phyloP scores from a whole-genome alignment of 2,329 filamentous ascomycete species.

The Aspergillus sclerotialis region DNA sequence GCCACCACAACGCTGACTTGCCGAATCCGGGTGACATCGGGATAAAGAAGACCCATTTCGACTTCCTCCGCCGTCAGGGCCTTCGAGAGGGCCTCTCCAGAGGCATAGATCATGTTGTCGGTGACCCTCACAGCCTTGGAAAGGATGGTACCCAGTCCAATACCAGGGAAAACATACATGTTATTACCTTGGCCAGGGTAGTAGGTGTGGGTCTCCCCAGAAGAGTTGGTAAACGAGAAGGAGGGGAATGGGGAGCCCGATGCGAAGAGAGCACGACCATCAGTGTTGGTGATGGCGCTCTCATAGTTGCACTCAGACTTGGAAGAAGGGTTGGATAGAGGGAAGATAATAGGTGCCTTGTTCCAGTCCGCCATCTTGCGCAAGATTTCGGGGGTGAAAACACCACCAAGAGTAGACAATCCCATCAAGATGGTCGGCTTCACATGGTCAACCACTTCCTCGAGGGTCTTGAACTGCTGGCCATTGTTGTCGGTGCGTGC shows the following conservation, averaged over 20 bases:
- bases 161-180: slow-evolving; percentile 93
- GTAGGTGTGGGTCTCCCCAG: slow-evolving; percentile 58
- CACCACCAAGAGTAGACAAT: slow-evolving; percentile 85
- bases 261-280: slow-evolving; percentile 86
- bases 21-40: slow-evolving; percentile 80
- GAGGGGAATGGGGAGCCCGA: slow-evolving; percentile 87
- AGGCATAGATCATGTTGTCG: slow-evolving; percentile 94
- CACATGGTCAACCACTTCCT: slow-evolving; percentile 89
- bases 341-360: slow-evolving; percentile 85
- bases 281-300: slow-evolving; percentile 82
- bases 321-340: slow-evolving; percentile 88
- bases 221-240: slow-evolving; percentile 56
- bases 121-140: slow-evolving; percentile 81
- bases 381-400: slow-evolving; percentile 84
- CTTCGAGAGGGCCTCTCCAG: slow-evolving; percentile 71
- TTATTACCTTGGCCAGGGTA: slow-evolving; percentile 73
- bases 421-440: slow-evolving; percentile 93
- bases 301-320: slow-evolving; percentile 98
- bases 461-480: slow-evolving; percentile 65
- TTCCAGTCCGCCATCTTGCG: slow-evolving; percentile 57
- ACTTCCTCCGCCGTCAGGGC: slow-evolving; percentile 76
- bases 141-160: slow-evolving; percentile 87
- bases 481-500: slow-evolving; percentile 59
- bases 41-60: slow-evolving; percentile 80
- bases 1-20: slow-evolving; percentile 83